A percentile compares a stretch with the other conserved stretches of the same genome.
Evolutionary conservation across 140 eudicot genomes (phyloP).

Genomic region (Erigeron philadelphicus): DNA sequence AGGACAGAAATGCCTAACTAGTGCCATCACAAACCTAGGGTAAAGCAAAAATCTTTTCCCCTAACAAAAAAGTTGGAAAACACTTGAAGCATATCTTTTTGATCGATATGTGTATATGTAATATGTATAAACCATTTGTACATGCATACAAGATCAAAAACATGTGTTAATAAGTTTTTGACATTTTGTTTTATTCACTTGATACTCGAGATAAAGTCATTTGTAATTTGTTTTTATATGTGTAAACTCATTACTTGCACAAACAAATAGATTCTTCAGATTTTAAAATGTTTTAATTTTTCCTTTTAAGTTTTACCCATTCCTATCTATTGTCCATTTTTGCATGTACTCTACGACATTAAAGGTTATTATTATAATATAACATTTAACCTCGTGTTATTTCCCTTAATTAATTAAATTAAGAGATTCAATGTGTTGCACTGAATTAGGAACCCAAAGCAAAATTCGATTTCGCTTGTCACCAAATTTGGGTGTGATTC

Average conservation of each 20-base stretch:
- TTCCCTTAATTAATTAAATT: neutral
- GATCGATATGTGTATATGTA: too few relatives aligned
- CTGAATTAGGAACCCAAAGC: slow-evolving; percentile 18
- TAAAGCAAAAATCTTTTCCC: too few relatives aligned
- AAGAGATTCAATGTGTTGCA: slow-evolving; percentile 19
- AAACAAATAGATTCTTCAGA: neutral
- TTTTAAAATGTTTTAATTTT: neutral
- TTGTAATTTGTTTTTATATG: too few relatives aligned
- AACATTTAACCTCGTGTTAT: neutral
- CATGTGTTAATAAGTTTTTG: too few relatives aligned
- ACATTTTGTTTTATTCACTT: too few relatives aligned
- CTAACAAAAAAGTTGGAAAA: too few relatives aligned
- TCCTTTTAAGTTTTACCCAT: neutral
- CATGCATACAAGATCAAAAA: too few relatives aligned
- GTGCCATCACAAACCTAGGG: too few relatives aligned
- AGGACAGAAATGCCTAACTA: too few relatives aligned
- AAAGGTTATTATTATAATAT: neutral
- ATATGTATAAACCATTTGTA: too few relatives aligned
- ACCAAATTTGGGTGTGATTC: slow-evolving; percentile 9
- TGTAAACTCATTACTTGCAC: slow-evolving; percentile 4
- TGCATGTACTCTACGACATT: neutral
- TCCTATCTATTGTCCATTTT: neutral
- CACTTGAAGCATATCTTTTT: too few relatives aligned
- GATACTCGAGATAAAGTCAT: too few relatives aligned
- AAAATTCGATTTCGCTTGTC: slow-evolving; percentile 10